A percentile compares a stretch with the other conserved stretches of the same genome.
Evolutionary conservation across 805 yeast species (phyloP).

Genomic region (Candida sakaeoensis): DNA sequence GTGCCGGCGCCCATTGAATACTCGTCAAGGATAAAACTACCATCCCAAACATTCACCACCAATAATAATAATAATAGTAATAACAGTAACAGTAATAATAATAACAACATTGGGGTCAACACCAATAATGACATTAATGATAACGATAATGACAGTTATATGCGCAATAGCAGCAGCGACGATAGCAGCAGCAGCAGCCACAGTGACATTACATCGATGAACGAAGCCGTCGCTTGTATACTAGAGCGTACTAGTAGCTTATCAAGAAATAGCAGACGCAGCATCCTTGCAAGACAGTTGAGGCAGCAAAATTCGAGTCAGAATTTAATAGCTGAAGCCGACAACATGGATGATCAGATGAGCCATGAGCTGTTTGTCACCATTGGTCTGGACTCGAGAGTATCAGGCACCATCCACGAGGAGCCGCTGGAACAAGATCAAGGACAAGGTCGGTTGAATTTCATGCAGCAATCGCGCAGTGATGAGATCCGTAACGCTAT

Average conservation of each 20-base stretch:
- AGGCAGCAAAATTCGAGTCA: not conserved
- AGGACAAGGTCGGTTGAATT: not conserved
- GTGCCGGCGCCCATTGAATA: not conserved
- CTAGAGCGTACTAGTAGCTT: constrained; percentile 6
- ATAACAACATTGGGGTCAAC: not conserved
- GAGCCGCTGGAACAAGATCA: too few relatives aligned
- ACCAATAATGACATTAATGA: too few relatives aligned
- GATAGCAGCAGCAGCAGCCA: too few relatives aligned
- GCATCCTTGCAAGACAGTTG: not conserved
- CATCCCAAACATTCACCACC: not conserved
- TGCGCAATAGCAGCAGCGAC: too few relatives aligned
- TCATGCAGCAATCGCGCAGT: not conserved
- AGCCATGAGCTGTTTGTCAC: not conserved
- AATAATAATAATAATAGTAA: not conserved
- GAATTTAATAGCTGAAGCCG: not conserved
- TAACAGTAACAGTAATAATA: not conserved
- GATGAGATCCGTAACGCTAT: constrained; percentile 7
- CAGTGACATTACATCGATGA: not conserved
- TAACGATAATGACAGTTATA: too few relatives aligned
- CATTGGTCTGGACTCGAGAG: not conserved
- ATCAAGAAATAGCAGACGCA: constrained; percentile 5
- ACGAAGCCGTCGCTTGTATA: constrained; percentile 6
- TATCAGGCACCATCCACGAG: not conserved
- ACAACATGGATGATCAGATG: not conserved
- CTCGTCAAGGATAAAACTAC: not conserved